Base-by-base conservation (phyloP, 345 rosid species). In the Citropsis articulata region DNA sequence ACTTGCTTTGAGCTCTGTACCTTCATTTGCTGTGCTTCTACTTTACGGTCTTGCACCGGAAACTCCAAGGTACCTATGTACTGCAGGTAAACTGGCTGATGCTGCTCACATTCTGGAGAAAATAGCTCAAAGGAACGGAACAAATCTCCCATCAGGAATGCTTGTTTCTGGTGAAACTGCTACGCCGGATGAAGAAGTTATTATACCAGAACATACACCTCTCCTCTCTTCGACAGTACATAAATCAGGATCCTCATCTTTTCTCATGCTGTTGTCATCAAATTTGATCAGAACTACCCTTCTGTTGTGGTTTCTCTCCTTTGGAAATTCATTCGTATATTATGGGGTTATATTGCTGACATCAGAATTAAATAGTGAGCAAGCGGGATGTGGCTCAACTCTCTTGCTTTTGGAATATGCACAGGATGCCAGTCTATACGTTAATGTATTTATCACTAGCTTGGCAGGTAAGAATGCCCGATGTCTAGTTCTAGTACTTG, bases 331-430 rank as follows among this genome's bases (percentile, higher is more conserved):
- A 18, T 91, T 89, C 81, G 78, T 91, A 3, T 91, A 91, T 59
- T 88, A 91, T 57, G 95, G 95, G 38, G 71, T 91, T n/a, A 87
- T 91, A 60, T 78, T 91, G 81, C 83, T 91, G 77, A 89, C 93
- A 30, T 86, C 91, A 28, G 85, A 91, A 83, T 78, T 91, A 73
- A 85, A 81, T 76, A 81, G 70, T 50, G 78, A 80, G 72, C 75
- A 75, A 67, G 83, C 78, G 42, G 76, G 61, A 45, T 89, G 91
- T 66, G 18, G 75, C 67, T 24, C 75, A 42, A 53, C 71, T 16
- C 33, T 78, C 28, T 12, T 27, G 38, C 80, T 72, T 71, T 62
- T 75, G 4, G n/a, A 62, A 27, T 73, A 74, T 13, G 31, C 76
- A 50, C 78, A 64, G n/a, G 68, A 75, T 16, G 62, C 60, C 61